These are phyloP conservation scores for Pterocarpus macrocarpus DNA, from an alignment of 306 rosid genomes.

Conservation along the genomic window DNA sequence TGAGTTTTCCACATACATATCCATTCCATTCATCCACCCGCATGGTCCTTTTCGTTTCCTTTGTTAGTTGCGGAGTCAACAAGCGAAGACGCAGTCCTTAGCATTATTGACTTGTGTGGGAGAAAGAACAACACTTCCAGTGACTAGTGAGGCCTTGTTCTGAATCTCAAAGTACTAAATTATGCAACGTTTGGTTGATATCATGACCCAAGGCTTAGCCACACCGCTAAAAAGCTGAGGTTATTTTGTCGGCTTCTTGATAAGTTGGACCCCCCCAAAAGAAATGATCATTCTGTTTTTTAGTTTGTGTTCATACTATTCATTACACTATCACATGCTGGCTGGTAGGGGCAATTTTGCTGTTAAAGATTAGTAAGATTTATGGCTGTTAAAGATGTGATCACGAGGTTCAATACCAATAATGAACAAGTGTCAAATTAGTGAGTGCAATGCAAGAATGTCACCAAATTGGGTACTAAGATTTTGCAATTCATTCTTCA, in stretches of 20 bases:
- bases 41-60: conserved; percentile 39
- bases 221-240: conserved; percentile 48
- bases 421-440: conserved; percentile 38
- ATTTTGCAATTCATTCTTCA: conserved; percentile 32
- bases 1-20: conserved; percentile 37
- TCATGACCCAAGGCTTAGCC: conserved; percentile 40
- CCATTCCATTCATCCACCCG: neutral
- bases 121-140: conserved; percentile 46
- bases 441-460: conserved; percentile 50
- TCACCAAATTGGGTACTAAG: conserved; percentile 13
- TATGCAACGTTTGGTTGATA: conserved; percentile 53
- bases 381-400: conserved; percentile 18
- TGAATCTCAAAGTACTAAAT: conserved; percentile 60
- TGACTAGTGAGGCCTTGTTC: conserved; percentile 40
- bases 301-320: conserved; percentile 57
- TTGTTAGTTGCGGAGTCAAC: conserved; percentile 77
- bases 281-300: conserved; percentile 52
- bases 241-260: conserved; percentile 62
- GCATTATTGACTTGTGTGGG: conserved; percentile 60
- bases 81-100: conserved; percentile 61
- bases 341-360: conserved; percentile 51
- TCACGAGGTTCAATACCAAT: conserved; percentile 43
- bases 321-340: conserved; percentile 57
- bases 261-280: conserved; percentile 51
- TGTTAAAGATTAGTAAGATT: conserved; percentile 39